Base-by-base conservation (phyloP, 768 basidiomycete genomes). In the Boletus patriciae region DNA sequence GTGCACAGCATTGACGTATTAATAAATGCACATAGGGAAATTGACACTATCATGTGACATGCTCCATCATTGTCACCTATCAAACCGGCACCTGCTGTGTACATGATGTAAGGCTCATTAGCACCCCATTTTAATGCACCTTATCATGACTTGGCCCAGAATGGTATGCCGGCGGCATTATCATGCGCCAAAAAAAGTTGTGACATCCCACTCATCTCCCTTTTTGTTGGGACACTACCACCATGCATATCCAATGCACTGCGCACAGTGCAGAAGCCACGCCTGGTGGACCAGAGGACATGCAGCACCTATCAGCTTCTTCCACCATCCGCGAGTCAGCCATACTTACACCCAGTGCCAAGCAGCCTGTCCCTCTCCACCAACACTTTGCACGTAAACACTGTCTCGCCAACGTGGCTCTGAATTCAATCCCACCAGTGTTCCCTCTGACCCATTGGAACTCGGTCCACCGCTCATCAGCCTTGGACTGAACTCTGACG, bases 401-500 rank as follows among this genome's bases (percentile, higher is more conserved):
- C 21, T 6, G 13, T 6, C 41, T 42, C 2, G 21, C 41, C 6
- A 13, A 42, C 7, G 2, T 23, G 41, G 41, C 13, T 42, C 41
- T 40, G 11, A 40, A 10, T 11, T 25, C 25, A 25, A 25, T 25
- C 25, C 25, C 25, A 25, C 25, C 25, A 25, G 10, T 15, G 19
- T 42, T 23, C 41, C 21, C 6, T 42, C 13, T 7, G 21, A 42
- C 12, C 21, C 41, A 42, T 7, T 12, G 6, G 41, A 21, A 6
- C 13, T 13, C 8, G n/a, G 45, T 1, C 46, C 15, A 15, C 34
- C 43, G 0, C 36, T 59, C 3, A 46, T 59, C 15, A 59, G 58
- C 27, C 15, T 59, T 29, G 55, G 59, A 0, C 33, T 50, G 2
- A 40, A 48, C 4, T 29, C 54, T 15, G 55, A 60, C 36, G 31